phyloP scores from a whole-genome alignment of 129 eudicot species.

The Centaurea solstitialis region DNA sequence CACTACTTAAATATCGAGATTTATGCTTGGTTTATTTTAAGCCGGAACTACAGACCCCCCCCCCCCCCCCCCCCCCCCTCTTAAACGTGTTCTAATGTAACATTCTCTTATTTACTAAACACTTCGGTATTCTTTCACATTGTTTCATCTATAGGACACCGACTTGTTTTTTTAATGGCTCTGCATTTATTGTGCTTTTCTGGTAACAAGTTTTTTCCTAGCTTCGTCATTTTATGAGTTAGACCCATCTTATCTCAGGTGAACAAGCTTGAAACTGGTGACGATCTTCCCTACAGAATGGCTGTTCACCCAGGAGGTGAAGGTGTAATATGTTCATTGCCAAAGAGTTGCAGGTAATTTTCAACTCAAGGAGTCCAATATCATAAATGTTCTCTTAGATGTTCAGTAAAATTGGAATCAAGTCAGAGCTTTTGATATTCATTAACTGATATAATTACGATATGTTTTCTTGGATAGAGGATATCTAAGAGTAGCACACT shows the following conservation, averaged over 20 bases:
- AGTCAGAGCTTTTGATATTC: background rate
- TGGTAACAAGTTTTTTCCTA: background rate
- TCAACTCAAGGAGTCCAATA: background rate
- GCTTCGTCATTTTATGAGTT: too few species aligned
- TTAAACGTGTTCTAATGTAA: too few species aligned
- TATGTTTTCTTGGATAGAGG: background rate
- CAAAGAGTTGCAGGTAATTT: conserved; percentile 79
- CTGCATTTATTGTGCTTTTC: background rate
- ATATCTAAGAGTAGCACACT: too few species aligned
- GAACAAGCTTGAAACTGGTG: conserved; percentile 60
- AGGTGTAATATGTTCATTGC: conserved; percentile 80
- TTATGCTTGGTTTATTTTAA: too few species aligned
- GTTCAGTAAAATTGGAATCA: background rate
- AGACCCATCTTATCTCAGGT: conserved; percentile 35
- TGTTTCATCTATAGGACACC: background rate
- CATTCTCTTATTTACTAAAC: too few species aligned
- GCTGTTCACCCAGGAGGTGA: conserved; percentile 96
- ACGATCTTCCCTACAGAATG: conserved; percentile 88
- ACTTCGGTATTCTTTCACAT: background rate
- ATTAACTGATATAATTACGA: background rate
- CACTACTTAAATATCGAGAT: too few species aligned
- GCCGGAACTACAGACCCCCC: too few species aligned
- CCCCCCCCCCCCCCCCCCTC: too few species aligned
- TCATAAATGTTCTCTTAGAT: background rate
- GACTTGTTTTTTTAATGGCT: background rate